Conservation (phyloP, 495 filamentous ascomycete genomes). For the Staphylotrichum longicolle region DNA sequence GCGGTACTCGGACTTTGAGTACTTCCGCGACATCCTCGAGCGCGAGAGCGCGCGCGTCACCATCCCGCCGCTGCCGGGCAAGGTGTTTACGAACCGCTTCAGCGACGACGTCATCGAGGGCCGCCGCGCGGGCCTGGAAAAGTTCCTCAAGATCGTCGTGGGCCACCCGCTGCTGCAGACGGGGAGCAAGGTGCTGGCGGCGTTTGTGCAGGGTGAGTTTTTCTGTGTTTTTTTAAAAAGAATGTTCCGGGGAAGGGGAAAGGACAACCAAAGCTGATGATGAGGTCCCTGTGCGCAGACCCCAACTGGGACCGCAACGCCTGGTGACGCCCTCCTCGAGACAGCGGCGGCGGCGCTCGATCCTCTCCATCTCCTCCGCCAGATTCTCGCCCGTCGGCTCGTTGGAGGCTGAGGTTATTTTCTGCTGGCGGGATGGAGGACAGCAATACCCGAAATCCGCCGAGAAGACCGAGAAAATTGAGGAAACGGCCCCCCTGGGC, state of each 20-base stretch:
- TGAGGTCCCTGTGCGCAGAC: constrained; percentile 42
- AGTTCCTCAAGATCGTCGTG: constrained; percentile 96
- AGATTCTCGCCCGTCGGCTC: not conserved
- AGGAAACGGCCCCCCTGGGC: constrained; percentile 45
- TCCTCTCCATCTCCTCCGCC: not conserved
- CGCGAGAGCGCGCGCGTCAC: constrained; percentile 90
- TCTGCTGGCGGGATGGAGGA: too few relatives aligned
- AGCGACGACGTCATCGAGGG: constrained; percentile 98
- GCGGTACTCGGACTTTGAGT: constrained; percentile 96
- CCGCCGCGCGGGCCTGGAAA: constrained; percentile 83
- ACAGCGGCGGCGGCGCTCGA: not conserved
- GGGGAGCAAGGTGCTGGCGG: constrained; percentile 91
- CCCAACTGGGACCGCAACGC: constrained; percentile 77
- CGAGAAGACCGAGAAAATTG: constrained; percentile 44
- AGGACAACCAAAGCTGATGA: not conserved
- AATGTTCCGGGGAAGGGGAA: not conserved
- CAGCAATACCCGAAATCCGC: constrained; percentile 24
- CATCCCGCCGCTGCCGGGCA: constrained; percentile 92
- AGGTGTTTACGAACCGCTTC: constrained; percentile 98
- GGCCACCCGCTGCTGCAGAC: constrained; percentile 96
- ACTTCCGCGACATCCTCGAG: constrained; percentile 97
- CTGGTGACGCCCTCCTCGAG: constrained; percentile 52
- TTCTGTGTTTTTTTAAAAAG: not conserved
- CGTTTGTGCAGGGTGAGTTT: constrained; percentile 88
- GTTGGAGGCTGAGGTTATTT: not conserved